Evolutionary conservation across 108 stramenopile species (phyloP), one percentile per base, ranked within the genome.

Genomic region (Schizochytrium sp.): DNA sequence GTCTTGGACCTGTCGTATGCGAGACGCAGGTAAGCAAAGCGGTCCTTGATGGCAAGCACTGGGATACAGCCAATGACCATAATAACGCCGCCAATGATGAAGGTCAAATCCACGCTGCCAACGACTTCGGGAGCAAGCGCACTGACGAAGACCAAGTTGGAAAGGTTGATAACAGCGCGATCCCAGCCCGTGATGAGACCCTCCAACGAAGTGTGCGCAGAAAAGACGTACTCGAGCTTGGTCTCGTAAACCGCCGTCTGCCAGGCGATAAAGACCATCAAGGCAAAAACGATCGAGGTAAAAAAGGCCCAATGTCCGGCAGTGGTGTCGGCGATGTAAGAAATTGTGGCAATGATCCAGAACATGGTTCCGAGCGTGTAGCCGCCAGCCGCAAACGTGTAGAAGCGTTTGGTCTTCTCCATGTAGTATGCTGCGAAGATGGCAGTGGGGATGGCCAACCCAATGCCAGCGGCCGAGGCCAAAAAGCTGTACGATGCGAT

Each of bases 181-280:
- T 83, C 76, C 76, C 48, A 53, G 25, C 48, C 76, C 19, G 51
- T 53, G 4, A 83, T 83, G n/a, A 53, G n/a, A 23, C 76, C 76
- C 28, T 83, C 76, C 10, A 83, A 5, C n/a, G n/a, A 53, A 34
- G n/a, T 25, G 2, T 83, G n/a, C 10, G 6, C 43, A 6, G 76
- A 28, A 34, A 83, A 83, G 51, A 83, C 76, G 28, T 83, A 83
- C 51, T 83, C 76, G n/a, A 83, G 51, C 51, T 83, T 83, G 51
- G 48, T 53, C 1, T 83, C 76, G 76, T 83, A 83, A 0, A 83
- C 76, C 14, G 76, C 45, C 10, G 76, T 83, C 76, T 83, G 76
- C 76, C 76, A 83, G n/a, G 76, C 76, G 12, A 83, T 53, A 34
- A 83, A 83, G 51, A 83, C 48, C 6, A 12, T 25, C 10, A 83